A percentile compares a stretch with the other conserved stretches of the same genome.
These are phyloP conservation scores for Aspergillus sp. DNA, from an alignment of 2,329 filamentous ascomycete genomes.

Conservation along the genomic window DNA sequence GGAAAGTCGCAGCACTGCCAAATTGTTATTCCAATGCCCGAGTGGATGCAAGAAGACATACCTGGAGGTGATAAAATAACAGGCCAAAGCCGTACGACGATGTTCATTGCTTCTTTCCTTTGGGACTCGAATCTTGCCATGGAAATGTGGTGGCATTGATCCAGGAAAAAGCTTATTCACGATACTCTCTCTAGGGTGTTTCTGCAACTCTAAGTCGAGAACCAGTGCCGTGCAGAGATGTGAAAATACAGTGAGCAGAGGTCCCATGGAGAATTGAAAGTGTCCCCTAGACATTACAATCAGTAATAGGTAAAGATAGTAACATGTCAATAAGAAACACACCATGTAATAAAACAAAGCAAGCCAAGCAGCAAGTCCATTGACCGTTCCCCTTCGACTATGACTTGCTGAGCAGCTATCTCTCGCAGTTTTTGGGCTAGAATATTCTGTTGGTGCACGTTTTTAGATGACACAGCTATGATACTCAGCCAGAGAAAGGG, in stretches of 20 bases:
- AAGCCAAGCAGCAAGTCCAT: slow-evolving; percentile 4
- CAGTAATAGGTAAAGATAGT: not conserved
- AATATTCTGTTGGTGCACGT: slow-evolving; percentile 6
- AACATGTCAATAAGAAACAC: not conserved
- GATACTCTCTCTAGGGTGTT: not conserved
- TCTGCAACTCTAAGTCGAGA: slow-evolving; percentile 3
- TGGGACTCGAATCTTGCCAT: not conserved
- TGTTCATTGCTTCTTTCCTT: not conserved
- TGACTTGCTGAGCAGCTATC: slow-evolving; percentile 14
- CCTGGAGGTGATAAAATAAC: not conserved
- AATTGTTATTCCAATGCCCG: not conserved
- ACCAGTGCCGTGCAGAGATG: slow-evolving; percentile 3
- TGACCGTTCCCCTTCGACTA: slow-evolving; percentile 35
- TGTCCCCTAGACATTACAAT: not conserved
- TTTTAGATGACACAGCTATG: slow-evolving; percentile 26
- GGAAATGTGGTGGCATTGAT: not conserved
- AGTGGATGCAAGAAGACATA: not conserved
- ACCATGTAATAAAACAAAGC: slow-evolving; percentile 2
- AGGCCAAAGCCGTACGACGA: slow-evolving; percentile 2
- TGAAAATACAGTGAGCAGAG: slow-evolving; percentile 2
- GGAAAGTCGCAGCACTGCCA: slow-evolving; percentile 2
- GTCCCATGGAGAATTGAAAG: slow-evolving; percentile 2
- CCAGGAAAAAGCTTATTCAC: not conserved
- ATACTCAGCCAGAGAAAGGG: slow-evolving; percentile 39
- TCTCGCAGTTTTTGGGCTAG: slow-evolving; percentile 13